A percentile compares a stretch with the other conserved stretches of the same genome.
phyloP scores from a whole-genome alignment of 2,329 filamentous ascomycete genomes.

The Coniochaeta ligniaria region DNA sequence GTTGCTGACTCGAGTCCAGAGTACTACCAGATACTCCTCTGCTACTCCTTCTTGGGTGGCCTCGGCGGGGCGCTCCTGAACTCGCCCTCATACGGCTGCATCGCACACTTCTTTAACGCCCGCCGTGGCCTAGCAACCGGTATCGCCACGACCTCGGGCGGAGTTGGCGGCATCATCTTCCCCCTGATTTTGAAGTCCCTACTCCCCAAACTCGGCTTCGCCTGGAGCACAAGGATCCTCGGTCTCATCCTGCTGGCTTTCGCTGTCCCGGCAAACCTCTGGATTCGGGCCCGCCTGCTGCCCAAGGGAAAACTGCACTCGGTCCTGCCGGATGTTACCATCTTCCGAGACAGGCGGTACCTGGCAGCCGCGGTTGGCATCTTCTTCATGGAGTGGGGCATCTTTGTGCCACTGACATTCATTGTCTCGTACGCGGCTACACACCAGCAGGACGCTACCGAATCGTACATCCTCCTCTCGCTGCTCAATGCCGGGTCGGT shows the following conservation, averaged over 20 bases:
- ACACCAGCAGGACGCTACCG: conserved; percentile 49
- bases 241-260: conserved; percentile 42
- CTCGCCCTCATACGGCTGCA: conserved; percentile 65
- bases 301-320: conserved; percentile 24
- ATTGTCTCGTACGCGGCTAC: conserved; percentile 63
- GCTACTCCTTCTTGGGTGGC: conserved; percentile 67
- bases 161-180: conserved; percentile 62
- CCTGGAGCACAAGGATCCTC: conserved; percentile 41
- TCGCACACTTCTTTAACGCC: conserved; percentile 73
- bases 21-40: conserved; percentile 77
- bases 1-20: conserved; percentile 20
- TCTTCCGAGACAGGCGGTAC: conserved; percentile 55
- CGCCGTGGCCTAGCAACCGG: conserved; percentile 72
- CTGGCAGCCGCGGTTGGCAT: conserved; percentile 53
- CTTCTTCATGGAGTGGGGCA: conserved; percentile 64
- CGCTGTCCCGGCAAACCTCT: conserved; percentile 37
- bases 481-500: conserved; percentile 75
- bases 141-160: conserved; percentile 68
- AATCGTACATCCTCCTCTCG: conserved; percentile 70
- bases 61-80: conserved; percentile 69
- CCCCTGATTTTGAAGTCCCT: conserved; percentile 38
- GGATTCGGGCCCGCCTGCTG: conserved; percentile 47
- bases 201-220: conserved; percentile 39
- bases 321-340: conserved; percentile 50
- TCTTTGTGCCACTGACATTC: conserved; percentile 71